A percentile compares a stretch with the other conserved stretches of the same genome.
Evolutionary conservation across 306 rosid genomes (phyloP).

Genomic region (Inga laurina): DNA sequence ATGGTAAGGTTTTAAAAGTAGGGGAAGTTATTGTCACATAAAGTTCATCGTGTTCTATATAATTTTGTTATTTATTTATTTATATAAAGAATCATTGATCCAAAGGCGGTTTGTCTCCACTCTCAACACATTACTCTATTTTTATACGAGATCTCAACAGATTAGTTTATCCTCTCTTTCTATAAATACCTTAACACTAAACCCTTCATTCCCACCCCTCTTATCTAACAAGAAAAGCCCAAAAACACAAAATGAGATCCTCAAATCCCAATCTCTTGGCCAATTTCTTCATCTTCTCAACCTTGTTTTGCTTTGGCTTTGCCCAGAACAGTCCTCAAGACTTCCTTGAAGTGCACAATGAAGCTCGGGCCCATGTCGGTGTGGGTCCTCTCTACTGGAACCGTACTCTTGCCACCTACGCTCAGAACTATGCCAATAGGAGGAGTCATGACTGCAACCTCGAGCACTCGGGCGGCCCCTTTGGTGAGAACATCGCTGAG

Average conservation of each 20-base stretch:
- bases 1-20: too few species aligned
- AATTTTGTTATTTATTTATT: too few species aligned
- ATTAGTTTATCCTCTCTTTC: not conserved
- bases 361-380: conserved; percentile 40
- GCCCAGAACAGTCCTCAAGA: conserved; percentile 27
- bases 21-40: too few species aligned
- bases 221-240: not conserved
- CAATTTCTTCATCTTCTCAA: not conserved
- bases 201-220: not conserved
- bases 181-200: not conserved
- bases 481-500: too few species aligned
- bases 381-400: conserved; percentile 39
- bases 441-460: too few species aligned
- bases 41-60: too few species aligned
- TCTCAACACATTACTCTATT: not conserved
- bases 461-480: too few species aligned
- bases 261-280: not conserved
- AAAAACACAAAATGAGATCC: not conserved
- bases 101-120: not conserved
- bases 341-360: conserved; percentile 39
- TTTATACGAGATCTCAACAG: not conserved
- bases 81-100: not conserved
- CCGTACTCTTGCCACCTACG: not conserved
- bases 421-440: too few species aligned
- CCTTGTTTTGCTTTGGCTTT: not conserved